These are phyloP conservation scores for Erigeron canadensis DNA, from an alignment of 129 eudicot species.

Conservation along the genomic window DNA sequence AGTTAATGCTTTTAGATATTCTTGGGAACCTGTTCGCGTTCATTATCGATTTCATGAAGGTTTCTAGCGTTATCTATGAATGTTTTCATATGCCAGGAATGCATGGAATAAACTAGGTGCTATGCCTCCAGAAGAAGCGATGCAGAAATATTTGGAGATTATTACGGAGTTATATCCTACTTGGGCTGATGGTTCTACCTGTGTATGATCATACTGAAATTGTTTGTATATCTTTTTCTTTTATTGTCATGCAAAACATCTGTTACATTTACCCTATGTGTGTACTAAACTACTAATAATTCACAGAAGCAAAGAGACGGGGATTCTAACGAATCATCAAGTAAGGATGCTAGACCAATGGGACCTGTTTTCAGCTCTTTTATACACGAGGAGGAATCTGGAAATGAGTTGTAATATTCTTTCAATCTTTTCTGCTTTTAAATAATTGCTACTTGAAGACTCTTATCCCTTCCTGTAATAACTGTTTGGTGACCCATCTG, in stretches of 20 bases:
- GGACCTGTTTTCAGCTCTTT: slow-evolving; percentile 88
- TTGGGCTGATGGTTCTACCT: slow-evolving; percentile 61
- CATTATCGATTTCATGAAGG: slow-evolving; percentile 4
- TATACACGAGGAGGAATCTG: slow-evolving; percentile 68
- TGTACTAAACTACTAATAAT: slow-evolving; percentile 22
- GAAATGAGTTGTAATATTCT: slow-evolving; percentile 63
- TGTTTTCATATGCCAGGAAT: slow-evolving; percentile 42
- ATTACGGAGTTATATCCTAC: slow-evolving; percentile 65
- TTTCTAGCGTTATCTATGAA: not conserved
- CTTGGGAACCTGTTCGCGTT: not conserved
- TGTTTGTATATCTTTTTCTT: not conserved
- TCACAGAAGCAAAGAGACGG: slow-evolving; percentile 50
- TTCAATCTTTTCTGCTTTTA: slow-evolving; percentile 6
- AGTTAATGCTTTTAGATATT: not conserved
- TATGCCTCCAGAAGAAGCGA: slow-evolving; percentile 94
- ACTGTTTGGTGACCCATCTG: not conserved
- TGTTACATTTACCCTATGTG: not conserved
- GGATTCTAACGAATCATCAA: slow-evolving; percentile 33
- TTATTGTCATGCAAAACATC: slow-evolving; percentile 4
- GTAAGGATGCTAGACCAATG: slow-evolving; percentile 60
- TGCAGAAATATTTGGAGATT: slow-evolving; percentile 81
- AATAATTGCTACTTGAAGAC: not conserved
- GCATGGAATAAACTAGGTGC: slow-evolving; percentile 91
- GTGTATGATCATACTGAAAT: slow-evolving; percentile 60
- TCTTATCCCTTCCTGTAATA: not conserved